These are phyloP conservation scores for Debaryomycetaceae sp. DNA, from an alignment of 1,139 yeast genomes.

Conservation along the genomic window DNA sequence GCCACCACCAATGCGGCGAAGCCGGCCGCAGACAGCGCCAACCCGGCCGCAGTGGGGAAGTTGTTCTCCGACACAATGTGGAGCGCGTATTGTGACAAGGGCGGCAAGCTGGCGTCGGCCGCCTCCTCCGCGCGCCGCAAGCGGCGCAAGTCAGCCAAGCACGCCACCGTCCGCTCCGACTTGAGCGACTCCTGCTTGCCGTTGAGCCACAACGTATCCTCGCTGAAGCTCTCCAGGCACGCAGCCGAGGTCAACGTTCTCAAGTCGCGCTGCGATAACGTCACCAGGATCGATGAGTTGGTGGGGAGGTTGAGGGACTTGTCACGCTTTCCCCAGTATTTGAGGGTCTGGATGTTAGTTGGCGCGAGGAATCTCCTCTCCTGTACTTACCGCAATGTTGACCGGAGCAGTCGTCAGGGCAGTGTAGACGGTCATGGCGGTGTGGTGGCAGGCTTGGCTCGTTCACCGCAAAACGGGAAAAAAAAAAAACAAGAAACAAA, in stretches of 20 bases:
- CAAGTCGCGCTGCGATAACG: conserved; percentile 83
- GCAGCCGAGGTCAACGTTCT: conserved; percentile 89
- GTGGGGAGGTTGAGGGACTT: conserved; percentile 85
- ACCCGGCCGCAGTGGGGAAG: conserved; percentile 98
- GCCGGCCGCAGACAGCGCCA: conserved; percentile 97
- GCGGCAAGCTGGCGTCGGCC: conserved; percentile 47
- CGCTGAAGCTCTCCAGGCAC: conserved; percentile 50
- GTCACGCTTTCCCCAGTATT: conserved; percentile 98
- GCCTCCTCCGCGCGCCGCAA: conserved; percentile 57
- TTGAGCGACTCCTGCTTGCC: conserved; percentile 65
- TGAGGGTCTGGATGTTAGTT: conserved; percentile 54
- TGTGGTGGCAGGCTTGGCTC: conserved; percentile 1
- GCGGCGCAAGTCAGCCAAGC: conserved; percentile 69
- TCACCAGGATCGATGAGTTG: conserved; percentile 90
- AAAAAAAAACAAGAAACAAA: no score
- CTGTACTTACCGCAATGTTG: conserved; percentile 75
- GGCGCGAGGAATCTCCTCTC: neutral
- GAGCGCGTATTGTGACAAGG: conserved; percentile 59
- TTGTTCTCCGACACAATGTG: conserved; percentile 91
- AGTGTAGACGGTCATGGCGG: conserved; percentile 45
- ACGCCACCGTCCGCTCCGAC: conserved; percentile 73
- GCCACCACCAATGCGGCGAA: conserved; percentile 93
- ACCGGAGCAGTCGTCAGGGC: conserved; percentile 96
- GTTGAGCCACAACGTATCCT: conserved; percentile 79
- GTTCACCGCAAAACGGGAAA: conserved; percentile 1